Conservation (phyloP, 1,284 basidiomycete genomes). For the Leccinum subrobustum region DNA sequence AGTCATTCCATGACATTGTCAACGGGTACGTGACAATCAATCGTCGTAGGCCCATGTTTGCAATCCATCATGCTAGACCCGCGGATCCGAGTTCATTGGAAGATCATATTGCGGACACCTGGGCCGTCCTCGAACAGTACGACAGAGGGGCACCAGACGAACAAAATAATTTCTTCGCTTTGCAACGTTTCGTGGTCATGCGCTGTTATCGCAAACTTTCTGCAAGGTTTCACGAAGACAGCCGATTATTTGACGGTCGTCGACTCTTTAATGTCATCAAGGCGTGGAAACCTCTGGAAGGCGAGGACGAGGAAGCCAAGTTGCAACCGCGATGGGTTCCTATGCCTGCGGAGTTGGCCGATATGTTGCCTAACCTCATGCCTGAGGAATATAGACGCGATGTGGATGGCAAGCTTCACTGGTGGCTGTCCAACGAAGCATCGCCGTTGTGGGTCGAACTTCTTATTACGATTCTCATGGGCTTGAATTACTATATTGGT, state of each 20-base stretch:
- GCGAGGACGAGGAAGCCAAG: neutral
- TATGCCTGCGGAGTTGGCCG: neutral
- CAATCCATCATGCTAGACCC: neutral
- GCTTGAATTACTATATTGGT: neutral
- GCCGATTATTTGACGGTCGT: neutral
- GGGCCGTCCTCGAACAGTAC: neutral
- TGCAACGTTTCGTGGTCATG: neutral
- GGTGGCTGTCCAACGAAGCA: neutral
- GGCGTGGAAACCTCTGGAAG: neutral
- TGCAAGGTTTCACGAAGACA: neutral
- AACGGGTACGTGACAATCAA: neutral
- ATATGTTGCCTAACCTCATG: neutral
- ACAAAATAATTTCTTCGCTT: neutral
- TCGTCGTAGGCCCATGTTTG: no score
- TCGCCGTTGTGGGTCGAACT: neutral
- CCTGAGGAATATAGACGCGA: neutral
- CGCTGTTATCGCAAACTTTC: neutral
- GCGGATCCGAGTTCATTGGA: neutral
- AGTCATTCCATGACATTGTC: neutral
- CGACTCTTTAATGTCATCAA: neutral
- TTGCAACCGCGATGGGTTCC: neutral
- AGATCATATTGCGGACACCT: neutral
- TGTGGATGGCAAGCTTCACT: neutral
- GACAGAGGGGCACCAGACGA: neutral
- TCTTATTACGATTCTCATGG: neutral